phyloP scores from a whole-genome alignment of 371 early-diverging fungal genomes.

The Cokeromyces recurvatus region DNA sequence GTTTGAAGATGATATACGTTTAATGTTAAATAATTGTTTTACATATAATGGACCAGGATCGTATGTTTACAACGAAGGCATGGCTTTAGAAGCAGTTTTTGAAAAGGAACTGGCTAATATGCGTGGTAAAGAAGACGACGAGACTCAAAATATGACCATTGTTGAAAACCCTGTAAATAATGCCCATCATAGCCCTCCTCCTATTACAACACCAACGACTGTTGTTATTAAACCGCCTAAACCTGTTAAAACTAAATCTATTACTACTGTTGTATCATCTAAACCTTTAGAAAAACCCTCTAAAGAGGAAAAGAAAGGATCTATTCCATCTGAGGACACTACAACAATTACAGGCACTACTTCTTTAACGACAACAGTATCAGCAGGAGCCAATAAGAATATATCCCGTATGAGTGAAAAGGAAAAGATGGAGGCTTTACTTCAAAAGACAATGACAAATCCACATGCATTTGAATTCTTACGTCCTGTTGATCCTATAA shows the following conservation, averaged over 20 bases:
- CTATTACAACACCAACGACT: neutral
- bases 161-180: slow-evolving; percentile 36
- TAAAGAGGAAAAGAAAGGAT: slow-evolving; percentile 2
- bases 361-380: slow-evolving; percentile 7
- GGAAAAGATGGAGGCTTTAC: slow-evolving; percentile 27
- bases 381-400: too few species aligned
- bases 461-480: slow-evolving; percentile 38
- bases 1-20: slow-evolving; percentile 65
- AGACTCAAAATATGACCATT: slow-evolving; percentile 41
- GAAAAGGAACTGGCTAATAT: slow-evolving; percentile 35
- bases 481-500: slow-evolving; percentile 47
- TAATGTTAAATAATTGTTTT: slow-evolving; percentile 55
- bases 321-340: slow-evolving; percentile 1
- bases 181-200: neutral
- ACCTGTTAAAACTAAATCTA: slow-evolving; percentile 6
- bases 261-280: neutral
- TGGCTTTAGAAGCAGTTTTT: slow-evolving; percentile 39
- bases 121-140: slow-evolving; percentile 28
- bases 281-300: neutral
- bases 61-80: slow-evolving; percentile 45
- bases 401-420: slow-evolving; percentile 14
- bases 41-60: slow-evolving; percentile 48
- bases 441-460: slow-evolving; percentile 29
- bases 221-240: slow-evolving; percentile 4
- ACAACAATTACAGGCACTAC: neutral